These are phyloP conservation scores for Fonsecaea erecta DNA, from an alignment of 2,329 filamentous ascomycete genomes.

Conservation along the genomic window DNA sequence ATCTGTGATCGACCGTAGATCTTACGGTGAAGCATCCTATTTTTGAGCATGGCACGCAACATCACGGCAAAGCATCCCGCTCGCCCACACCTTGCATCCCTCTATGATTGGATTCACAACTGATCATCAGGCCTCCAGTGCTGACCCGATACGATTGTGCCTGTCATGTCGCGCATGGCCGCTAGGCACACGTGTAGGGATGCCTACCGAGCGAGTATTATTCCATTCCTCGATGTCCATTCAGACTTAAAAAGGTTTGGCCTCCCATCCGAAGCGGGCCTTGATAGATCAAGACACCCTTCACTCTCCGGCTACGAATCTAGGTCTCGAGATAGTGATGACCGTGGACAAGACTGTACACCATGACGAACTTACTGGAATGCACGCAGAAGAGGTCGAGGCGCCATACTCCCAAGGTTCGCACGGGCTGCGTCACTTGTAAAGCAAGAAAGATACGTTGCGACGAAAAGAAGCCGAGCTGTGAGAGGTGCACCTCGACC, in stretches of 20 bases:
- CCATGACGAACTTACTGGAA: not conserved
- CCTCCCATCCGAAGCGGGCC: not conserved
- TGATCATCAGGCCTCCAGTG: not conserved
- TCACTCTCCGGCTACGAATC: not conserved
- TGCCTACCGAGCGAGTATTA: not conserved
- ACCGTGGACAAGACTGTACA: not conserved
- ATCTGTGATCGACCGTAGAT: not conserved
- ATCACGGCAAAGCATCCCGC: not conserved
- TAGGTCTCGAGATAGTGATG: not conserved
- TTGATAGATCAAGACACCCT: not conserved
- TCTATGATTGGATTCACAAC: not conserved
- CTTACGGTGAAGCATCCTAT: not conserved
- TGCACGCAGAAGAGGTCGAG: not conserved
- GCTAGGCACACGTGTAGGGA: not conserved
- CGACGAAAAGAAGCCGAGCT: conserved; percentile 22
- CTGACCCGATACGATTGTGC: not conserved
- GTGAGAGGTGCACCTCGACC: conserved; percentile 14
- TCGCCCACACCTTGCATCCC: not conserved
- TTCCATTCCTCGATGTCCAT: not conserved
- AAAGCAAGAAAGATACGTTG: conserved; percentile 17
- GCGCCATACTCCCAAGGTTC: conserved; percentile 20
- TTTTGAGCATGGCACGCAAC: not conserved
- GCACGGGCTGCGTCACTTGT: conserved; percentile 20
- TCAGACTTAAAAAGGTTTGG: not conserved
- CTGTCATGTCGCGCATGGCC: not conserved